Evolutionary conservation across 768 basidiomycete species (phyloP).

Genomic region (Mycena galericulata): DNA sequence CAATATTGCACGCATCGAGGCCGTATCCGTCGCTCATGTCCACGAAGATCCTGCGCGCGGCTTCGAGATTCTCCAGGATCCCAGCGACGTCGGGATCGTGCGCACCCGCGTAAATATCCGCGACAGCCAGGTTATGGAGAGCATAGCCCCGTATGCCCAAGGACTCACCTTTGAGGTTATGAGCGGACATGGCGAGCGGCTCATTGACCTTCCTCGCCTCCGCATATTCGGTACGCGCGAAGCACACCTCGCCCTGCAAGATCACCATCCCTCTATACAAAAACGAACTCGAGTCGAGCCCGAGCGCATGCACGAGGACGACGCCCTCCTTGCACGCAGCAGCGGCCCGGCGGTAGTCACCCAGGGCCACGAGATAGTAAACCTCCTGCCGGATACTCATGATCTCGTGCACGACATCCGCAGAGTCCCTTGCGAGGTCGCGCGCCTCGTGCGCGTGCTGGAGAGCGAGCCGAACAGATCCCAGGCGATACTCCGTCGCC

Average conservation of each 20-base stretch:
- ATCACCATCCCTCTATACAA: neutral
- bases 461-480: neutral
- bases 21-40: neutral
- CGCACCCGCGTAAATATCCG: neutral
- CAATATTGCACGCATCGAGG: neutral
- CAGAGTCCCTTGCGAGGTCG: neutral
- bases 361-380: neutral
- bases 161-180: neutral
- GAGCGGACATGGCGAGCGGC: neutral
- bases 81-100: neutral
- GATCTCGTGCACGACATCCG: neutral
- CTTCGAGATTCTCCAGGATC: neutral
- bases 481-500: neutral
- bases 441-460: neutral
- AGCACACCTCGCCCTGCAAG: slow-evolving; percentile 1
- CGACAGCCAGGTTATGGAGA: neutral
- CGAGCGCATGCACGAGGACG: neutral
- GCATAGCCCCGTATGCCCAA: neutral
- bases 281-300: neutral
- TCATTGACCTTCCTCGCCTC: neutral
- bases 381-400: slow-evolving; percentile 2
- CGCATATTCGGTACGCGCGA: neutral
- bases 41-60: neutral
- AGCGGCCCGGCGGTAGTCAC: neutral
- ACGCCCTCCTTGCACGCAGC: neutral